Conservation (phyloP, 1,284 basidiomycete species). For the Apiotrichum gracile region DNA sequence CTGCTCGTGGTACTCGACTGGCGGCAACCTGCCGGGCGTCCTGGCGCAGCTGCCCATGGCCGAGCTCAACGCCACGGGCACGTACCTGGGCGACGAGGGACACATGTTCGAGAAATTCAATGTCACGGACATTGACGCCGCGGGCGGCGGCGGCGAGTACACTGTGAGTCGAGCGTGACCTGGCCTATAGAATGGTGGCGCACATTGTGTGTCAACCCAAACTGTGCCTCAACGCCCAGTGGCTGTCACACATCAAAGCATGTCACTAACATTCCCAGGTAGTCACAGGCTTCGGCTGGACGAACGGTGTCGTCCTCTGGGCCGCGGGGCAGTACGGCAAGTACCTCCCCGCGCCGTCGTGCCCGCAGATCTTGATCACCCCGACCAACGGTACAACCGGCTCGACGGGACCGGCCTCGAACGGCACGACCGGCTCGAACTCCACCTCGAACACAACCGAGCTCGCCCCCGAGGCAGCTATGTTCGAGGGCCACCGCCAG, state of each 20-base stretch:
- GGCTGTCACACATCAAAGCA: too few species aligned
- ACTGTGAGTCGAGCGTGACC: slow-evolving; percentile 49
- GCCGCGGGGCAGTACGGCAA: slow-evolving; percentile 64
- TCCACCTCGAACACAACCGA: background rate
- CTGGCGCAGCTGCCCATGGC: slow-evolving; percentile 62
- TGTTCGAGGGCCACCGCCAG: too few species aligned
- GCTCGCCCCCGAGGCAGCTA: too few species aligned
- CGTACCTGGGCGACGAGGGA: slow-evolving; percentile 33
- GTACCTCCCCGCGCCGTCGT: slow-evolving; percentile 59
- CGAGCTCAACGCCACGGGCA: slow-evolving; percentile 67
- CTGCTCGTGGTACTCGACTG: slow-evolving; percentile 77
- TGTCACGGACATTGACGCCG: slow-evolving; percentile 66
- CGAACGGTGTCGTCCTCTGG: slow-evolving; percentile 75
- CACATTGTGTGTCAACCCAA: too few species aligned
- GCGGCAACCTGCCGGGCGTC: slow-evolving; percentile 66
- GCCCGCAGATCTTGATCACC: slow-evolving; percentile 54
- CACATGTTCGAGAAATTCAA: slow-evolving; percentile 83
- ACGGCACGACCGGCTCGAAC: background rate
- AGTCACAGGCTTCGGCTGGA: slow-evolving; percentile 61
- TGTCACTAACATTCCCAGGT: too few species aligned
- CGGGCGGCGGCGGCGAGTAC: slow-evolving; percentile 80
- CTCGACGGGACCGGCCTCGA: background rate
- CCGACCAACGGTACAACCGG: background rate
- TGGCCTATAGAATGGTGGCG: background rate
- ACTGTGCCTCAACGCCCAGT: too few species aligned